Conservation (phyloP, 2,329 filamentous ascomycete species). For the Ceratocystis cacaofunesta region DNA sequence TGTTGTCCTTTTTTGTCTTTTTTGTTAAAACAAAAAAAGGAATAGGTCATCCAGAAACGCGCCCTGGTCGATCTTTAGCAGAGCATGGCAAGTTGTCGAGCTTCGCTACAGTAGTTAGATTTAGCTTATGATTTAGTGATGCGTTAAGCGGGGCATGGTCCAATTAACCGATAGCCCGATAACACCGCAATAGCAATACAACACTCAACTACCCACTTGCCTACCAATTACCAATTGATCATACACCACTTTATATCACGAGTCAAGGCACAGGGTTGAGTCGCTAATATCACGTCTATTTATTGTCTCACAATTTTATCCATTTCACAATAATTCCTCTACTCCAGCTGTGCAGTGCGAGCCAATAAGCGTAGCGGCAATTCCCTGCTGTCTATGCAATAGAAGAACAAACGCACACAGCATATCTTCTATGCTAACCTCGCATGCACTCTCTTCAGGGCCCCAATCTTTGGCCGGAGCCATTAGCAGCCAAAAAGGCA, state of each 20-base stretch:
- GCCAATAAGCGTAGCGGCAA: no score
- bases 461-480: slow-evolving; percentile 51
- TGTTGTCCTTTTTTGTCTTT: not conserved
- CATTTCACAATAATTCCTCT: not conserved
- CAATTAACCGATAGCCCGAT: not conserved
- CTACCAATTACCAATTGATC: not conserved
- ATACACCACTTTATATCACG: not conserved
- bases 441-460: slow-evolving; percentile 34
- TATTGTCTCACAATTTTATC: not conserved
- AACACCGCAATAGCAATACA: slow-evolving; percentile 4
- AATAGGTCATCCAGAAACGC: not conserved
- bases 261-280: not conserved
- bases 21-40: not conserved
- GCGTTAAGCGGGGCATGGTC: not conserved
- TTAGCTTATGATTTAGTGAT: not conserved
- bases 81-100: not conserved
- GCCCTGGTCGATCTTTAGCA: not conserved
- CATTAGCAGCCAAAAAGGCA: slow-evolving; percentile 40
- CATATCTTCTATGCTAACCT: not conserved
- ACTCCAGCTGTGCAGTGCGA: not conserved
- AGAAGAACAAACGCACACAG: not conserved
- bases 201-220: no score
- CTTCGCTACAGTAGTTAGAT: not conserved
- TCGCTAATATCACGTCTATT: not conserved
- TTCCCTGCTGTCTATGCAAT: no score